These are phyloP conservation scores for Fragaria ananassa DNA, from an alignment of 306 rosid species.

Conservation along the genomic window DNA sequence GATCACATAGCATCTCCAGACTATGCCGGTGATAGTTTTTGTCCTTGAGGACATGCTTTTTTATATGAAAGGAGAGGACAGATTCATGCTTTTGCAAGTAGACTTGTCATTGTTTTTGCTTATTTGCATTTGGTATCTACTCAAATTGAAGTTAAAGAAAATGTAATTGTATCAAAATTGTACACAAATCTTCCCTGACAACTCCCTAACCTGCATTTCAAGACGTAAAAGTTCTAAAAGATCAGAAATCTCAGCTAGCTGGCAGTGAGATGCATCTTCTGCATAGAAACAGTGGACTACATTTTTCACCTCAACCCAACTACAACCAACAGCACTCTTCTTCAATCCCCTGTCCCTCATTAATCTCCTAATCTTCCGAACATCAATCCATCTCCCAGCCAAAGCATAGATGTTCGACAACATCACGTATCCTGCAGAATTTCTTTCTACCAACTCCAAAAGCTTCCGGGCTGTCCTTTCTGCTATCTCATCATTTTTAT, in stretches of 20 bases:
- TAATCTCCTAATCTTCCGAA: background rate
- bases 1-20: slow-evolving; percentile 8
- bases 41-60: background rate
- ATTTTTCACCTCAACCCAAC: background rate
- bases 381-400: slow-evolving; percentile 19
- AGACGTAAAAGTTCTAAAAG: background rate
- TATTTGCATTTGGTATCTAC: background rate
- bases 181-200: background rate
- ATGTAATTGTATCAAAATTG: background rate
- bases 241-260: background rate
- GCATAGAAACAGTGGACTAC: slow-evolving; percentile 10
- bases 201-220: slow-evolving; percentile 3
- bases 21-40: background rate
- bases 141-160: background rate
- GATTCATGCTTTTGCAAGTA: background rate
- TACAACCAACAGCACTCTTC: no score
- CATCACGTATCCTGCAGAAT: slow-evolving; percentile 3
- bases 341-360: slow-evolving; percentile 6
- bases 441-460: background rate
- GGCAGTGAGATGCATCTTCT: slow-evolving; percentile 18
- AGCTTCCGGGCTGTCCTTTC: slow-evolving; percentile 18
- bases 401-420: slow-evolving; percentile 9
- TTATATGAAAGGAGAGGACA: background rate
- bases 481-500: slow-evolving; percentile 10
- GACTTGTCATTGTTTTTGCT: background rate